Base-by-base conservation (phyloP, 1,139 yeast genomes). In the Candida smagusa region DNA sequence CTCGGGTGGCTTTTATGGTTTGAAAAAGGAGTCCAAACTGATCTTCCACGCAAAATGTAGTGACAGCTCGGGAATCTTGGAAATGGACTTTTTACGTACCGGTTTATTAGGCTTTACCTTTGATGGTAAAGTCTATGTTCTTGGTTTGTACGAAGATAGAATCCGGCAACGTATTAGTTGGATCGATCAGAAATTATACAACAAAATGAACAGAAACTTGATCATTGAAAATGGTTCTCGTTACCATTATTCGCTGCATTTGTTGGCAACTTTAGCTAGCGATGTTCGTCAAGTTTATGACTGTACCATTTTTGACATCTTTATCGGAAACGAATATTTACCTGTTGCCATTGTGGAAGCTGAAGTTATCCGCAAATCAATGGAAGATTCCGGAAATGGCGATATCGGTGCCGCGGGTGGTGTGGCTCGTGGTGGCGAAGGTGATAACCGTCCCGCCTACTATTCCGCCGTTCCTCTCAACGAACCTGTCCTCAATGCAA, bases 91-190 rank as follows among this genome's bases (percentile, higher is more conserved):
- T 56, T 69, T 94, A 37, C 72, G 98, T 49, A 92, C 98, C 0
- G 97, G 97, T 2, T 59, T 92, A 13, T 70, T 92, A 33, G 99
- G 99, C 0, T 92, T 92, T 57, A 77, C 88, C 1, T 84, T 74
- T 49, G 79, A 85, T 44, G 97, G 97, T 7, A 88, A 86, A 52
- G 84, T 94, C 0, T 92, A 84, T 53, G 84, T 92, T 2, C 65
- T 92, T 30, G 97, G 98, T 0, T 67, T 88, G 28, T 88, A 89
- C 50, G 98, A 92, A 54, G 98, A 92, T 58, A 73, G 97, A 54
- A 77, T 94, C 36, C 73, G 95, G 30, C 97, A 90, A 47, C 68
- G 80, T 44, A 72, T 79, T 6, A 76, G 82, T 31, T 79, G 83
- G 83, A 68, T 77, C 35, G 84, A 79, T 45, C 77, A 75, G 42